These are phyloP conservation scores for Salix purpurea DNA, from an alignment of 345 rosid genomes.

Conservation along the genomic window DNA sequence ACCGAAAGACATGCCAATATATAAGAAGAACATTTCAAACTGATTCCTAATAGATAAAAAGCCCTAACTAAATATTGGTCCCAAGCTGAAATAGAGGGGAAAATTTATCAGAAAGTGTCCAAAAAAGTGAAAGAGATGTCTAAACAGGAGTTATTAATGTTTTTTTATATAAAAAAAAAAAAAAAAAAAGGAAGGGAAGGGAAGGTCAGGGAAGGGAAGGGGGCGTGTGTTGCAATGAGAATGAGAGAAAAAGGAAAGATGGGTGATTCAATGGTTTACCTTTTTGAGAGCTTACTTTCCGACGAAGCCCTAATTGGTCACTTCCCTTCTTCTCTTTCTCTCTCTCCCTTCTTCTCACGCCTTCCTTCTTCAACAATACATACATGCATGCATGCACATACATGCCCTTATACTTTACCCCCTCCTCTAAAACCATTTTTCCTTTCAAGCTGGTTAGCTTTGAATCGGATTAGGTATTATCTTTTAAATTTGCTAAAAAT, in stretches of 20 bases:
- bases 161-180: background rate
- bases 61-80: background rate
- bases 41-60: background rate
- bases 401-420: too few relatives aligned
- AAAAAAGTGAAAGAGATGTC: constrained; percentile 1
- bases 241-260: background rate
- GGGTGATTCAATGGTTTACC: constrained; percentile 13
- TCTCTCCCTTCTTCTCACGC: constrained; percentile 2
- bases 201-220: background rate
- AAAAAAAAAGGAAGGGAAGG: background rate
- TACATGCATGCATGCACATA: background rate
- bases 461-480: too few relatives aligned
- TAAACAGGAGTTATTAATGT: background rate
- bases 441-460: too few relatives aligned
- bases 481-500: background rate
- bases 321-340: constrained; percentile 5
- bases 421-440: too few relatives aligned
- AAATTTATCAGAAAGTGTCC: background rate
- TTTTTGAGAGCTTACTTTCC: constrained; percentile 34
- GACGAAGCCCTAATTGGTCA: constrained; percentile 24
- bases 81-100: background rate
- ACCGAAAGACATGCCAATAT: background rate
- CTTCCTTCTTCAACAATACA: background rate
- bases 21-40: background rate
- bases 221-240: background rate